phyloP scores from a whole-genome alignment of 176 grass and related monocot genomes.

The Zoysia pacifica region DNA sequence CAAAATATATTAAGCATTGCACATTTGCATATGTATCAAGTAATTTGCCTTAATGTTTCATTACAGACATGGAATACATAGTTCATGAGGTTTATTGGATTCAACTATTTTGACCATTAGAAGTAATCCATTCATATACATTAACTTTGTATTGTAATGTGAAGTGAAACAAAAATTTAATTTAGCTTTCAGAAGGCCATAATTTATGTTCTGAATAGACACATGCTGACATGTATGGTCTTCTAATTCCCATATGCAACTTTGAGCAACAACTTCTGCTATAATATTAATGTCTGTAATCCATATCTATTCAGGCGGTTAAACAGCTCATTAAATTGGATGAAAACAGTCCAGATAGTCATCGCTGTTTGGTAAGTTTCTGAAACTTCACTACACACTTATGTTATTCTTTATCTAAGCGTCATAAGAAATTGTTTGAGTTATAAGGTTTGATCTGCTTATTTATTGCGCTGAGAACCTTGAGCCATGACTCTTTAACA shows the following conservation, averaged over 20 bases:
- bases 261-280: constrained; percentile 11
- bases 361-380: constrained; percentile 84
- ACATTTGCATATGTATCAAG: constrained; percentile 17
- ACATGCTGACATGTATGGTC: not conserved
- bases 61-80: not conserved
- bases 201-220: too few relatives aligned
- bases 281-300: constrained; percentile 20
- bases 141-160: not conserved
- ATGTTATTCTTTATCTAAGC: not conserved
- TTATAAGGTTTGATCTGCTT: not conserved
- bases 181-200: not conserved
- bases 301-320: constrained; percentile 69
- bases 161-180: constrained; percentile 10
- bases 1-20: not conserved
- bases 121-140: constrained; percentile 5
- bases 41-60: not conserved
- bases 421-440: constrained; percentile 5
- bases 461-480: constrained; percentile 20
- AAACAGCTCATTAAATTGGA: constrained; percentile 90
- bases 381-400: constrained; percentile 11
- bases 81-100: not conserved
- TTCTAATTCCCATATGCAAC: not conserved
- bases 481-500: not conserved
- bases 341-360: constrained; percentile 73
- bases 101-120: not conserved